Evolutionary conservation across 148 eudicot species (phyloP).

Genomic region (Vaccinium darrowii): DNA sequence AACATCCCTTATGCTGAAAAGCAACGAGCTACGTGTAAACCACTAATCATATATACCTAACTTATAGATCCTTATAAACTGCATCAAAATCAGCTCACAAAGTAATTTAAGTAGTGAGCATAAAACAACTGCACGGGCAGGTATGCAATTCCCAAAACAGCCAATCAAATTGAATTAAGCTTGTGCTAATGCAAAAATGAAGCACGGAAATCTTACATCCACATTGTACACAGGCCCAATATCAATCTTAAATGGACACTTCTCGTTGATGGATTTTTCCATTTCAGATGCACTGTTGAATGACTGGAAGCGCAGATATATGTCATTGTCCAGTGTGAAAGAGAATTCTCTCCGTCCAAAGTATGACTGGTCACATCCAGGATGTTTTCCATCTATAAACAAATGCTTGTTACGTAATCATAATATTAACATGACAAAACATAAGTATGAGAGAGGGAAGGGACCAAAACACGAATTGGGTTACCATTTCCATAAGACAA

Average conservation of each 20-base stretch:
- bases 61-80: neutral
- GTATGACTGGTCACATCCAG: conserved; percentile 79
- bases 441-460: neutral
- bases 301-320: conserved; percentile 78
- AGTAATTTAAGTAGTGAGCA: neutral
- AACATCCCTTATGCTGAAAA: neutral
- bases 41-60: neutral
- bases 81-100: conserved; percentile 5
- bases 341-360: conserved; percentile 88
- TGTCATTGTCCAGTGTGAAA: conserved; percentile 72
- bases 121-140: conserved; percentile 1
- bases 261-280: conserved; percentile 74
- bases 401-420: neutral
- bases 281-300: conserved; percentile 69
- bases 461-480: neutral
- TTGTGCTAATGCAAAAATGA: neutral
- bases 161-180: neutral
- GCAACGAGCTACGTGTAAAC: neutral
- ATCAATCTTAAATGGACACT: conserved; percentile 92
- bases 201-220: conserved; percentile 52
- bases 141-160: neutral
- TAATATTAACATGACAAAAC: neutral
- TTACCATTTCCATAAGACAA: conserved; percentile 94
- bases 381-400: conserved; percentile 89
- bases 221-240: conserved; percentile 92